Conservation (phyloP, 805 yeast genomes). For the Scheffersomyces spartinae region DNA sequence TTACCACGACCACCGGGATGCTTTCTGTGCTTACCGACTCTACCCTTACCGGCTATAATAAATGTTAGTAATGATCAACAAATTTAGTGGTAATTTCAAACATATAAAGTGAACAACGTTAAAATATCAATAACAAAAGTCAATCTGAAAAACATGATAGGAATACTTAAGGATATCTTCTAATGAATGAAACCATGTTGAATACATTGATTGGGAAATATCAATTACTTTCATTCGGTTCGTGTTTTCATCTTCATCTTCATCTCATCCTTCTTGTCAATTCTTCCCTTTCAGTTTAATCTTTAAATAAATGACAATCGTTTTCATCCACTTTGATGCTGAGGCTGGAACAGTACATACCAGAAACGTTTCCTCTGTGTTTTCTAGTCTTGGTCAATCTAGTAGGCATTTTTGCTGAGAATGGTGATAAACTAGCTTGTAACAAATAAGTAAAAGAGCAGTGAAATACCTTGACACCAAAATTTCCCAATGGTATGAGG, state of each 20-base stretch:
- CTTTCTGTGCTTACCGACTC: conserved; percentile 99
- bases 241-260: too few relatives aligned
- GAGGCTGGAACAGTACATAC: conserved; percentile 65
- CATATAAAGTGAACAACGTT: too few relatives aligned
- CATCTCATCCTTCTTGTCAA: background rate
- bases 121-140: too few relatives aligned
- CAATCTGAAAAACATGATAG: too few relatives aligned
- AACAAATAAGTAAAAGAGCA: too few relatives aligned
- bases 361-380: conserved; percentile 99
- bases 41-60: conserved; percentile 95
- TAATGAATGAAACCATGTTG: too few relatives aligned
- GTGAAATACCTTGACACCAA: conserved; percentile 5
- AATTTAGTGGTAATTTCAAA: background rate
- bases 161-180: too few relatives aligned
- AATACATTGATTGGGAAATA: background rate
- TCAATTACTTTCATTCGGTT: too few relatives aligned
- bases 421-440: background rate
- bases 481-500: conserved; percentile 3
- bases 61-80: conserved; percentile 26
- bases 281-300: background rate
- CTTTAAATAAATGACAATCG: background rate
- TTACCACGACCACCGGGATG: conserved; percentile 99
- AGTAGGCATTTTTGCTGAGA: conserved; percentile 72
- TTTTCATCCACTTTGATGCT: conserved; percentile 1
- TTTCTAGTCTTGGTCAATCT: conserved; percentile 99